Conservation (phyloP, 2,329 filamentous ascomycete genomes). For the Pyrenophora teres region DNA sequence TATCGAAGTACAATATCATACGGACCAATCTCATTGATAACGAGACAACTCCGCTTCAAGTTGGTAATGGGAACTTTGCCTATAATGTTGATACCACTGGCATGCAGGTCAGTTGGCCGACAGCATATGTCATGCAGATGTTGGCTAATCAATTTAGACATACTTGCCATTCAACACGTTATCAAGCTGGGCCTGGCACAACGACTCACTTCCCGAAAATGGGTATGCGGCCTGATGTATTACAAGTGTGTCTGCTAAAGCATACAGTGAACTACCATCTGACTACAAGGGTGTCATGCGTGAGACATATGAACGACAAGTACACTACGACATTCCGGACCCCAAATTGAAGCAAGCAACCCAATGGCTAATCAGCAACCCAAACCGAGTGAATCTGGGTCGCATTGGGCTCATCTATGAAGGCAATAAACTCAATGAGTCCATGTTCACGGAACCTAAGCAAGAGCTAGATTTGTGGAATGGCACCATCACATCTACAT, state of each 20-base stretch:
- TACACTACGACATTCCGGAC: conserved; percentile 51
- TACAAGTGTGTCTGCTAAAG: conserved; percentile 18
- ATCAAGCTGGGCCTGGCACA: conserved; percentile 53
- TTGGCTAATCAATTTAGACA: conserved; percentile 22
- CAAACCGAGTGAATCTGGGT: conserved; percentile 57
- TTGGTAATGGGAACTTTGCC: conserved; percentile 55
- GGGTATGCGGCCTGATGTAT: conserved; percentile 23
- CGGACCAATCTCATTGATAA: conserved; percentile 34
- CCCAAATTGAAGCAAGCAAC: conserved; percentile 48
- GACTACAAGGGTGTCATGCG: conserved; percentile 44
- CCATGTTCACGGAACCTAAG: conserved; percentile 15
- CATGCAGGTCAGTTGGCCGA: conserved; percentile 38
- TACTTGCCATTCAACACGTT: conserved; percentile 49
- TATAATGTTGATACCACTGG: conserved; percentile 54
- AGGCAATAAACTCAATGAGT: conserved; percentile 33
- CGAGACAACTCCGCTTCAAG: conserved; percentile 56
- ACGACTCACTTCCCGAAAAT: conserved; percentile 49
- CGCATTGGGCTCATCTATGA: conserved; percentile 53
- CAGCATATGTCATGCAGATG: no score
- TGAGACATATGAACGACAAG: conserved; percentile 49
- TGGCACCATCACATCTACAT: conserved; percentile 53
- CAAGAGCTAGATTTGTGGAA: conserved; percentile 57
- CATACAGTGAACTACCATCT: conserved; percentile 23
- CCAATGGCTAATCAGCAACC: conserved; percentile 60
- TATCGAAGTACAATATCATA: conserved; percentile 29